Base-by-base conservation (phyloP, 352 stramenopile species). In the Nothophytophthora sp. region DNA sequence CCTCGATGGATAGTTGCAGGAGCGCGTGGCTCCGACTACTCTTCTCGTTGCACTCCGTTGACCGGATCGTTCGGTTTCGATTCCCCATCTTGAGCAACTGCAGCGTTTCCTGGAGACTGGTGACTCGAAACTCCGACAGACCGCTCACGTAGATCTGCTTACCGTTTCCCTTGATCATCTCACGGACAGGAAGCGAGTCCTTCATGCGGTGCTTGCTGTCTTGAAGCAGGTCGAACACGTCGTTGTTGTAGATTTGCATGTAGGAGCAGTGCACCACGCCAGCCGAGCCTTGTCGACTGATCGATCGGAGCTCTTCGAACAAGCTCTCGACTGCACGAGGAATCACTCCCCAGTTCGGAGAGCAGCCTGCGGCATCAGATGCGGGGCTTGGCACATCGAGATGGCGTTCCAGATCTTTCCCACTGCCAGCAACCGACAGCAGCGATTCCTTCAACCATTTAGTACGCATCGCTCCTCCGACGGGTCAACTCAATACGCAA, bases 221-320 rank as follows among this genome's bases (percentile, higher is more conserved):
- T 24, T 88, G 79, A 0, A 92, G 64, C 39, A 92, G 54, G 29
- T 92, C 81, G 39, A 72, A 90, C 3, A 92, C 70, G 38, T 92
- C 77, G 49, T 90, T 92, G 53, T 90, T 90, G 76, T 97, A 97
- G 48, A 97, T 90, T 45, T 97, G 88, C 70, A 97, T 92, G 50
- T 96, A 96, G 25, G 88, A 96, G 49, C 84, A 92, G 56, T 94
- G 81, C 6, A 97, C 83, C 1, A 90, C 61, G 5, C 67, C 79
- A 10, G 78, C 75, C 0, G 71, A 84, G 15, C 81, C 79, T 15
- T 81, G 58, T 4, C 34, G 46, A 15, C 63, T 55, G 16, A 88
- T 84, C 10, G 76, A 65, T 16, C 51, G 51, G 33, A 92, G 60
- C 42, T 92, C 84, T 15, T 88, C 63, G 50, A 97, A 97, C 11